Base-by-base conservation (phyloP, 1,284 basidiomycete genomes). In the Fomitiporia mediterranea region DNA sequence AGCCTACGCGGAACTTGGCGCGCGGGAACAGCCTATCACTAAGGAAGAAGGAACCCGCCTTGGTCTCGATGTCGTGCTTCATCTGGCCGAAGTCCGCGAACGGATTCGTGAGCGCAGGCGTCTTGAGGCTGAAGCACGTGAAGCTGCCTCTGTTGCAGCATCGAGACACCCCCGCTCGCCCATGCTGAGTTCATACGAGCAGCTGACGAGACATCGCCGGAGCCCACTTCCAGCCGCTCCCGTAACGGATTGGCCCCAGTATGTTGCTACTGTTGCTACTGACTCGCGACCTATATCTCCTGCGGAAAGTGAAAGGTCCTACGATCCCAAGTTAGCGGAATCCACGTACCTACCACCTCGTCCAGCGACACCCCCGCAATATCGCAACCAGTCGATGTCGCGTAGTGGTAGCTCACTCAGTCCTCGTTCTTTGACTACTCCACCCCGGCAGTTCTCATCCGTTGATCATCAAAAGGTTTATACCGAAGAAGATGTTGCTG, bases 21-120 rank as follows among this genome's bases (percentile, higher is more conserved):
- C 70, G 25, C 82, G 84, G 6, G 71, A 74, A 2, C 73, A 74
- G 0, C 80, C 86, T 0, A 71, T 88, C 23, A 74, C 75, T 0
- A 65, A 83, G 13, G 71, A 71, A 8, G 86, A 89, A 57, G 84
- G 82, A 51, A 64, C 71, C 17, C 70, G 71, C 25, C 67, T 89
- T 23, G 81, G 81, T 0, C 72, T 89, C 66, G 80, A 84, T 46
- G 84, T 79, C 0, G 72, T 79, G 0, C 66, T 88, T 2, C 75
- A 72, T 54, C 71, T 89, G n/a, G 82, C 82, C 0, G 67, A 70
- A 0, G 82, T 80, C 0, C 74, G 86, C 0, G 86, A 89, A 21
- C 21, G 51, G 15, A 53, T 53, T 19, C 38, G 51, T 8, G 51
- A 53, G 51, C 39, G 51, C 28, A 53, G 39, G 27, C 38, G 51